Conservation (phyloP, 495 filamentous ascomycete genomes). For the Penicillium argentinense region DNA sequence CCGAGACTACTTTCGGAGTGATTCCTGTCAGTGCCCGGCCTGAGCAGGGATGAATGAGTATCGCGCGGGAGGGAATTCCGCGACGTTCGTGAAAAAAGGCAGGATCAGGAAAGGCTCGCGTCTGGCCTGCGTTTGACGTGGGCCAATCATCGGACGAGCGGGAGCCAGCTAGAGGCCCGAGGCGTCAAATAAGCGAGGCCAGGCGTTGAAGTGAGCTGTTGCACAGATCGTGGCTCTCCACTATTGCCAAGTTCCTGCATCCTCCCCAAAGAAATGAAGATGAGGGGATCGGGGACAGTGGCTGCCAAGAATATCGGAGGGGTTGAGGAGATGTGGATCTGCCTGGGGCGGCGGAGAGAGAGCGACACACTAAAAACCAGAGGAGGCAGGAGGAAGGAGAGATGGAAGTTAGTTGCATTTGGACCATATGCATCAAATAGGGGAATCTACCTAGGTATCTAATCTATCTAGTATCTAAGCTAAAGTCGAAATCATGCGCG, state of each 20-base stretch:
- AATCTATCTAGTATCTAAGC: conserved; percentile 30
- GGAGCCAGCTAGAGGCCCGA: conserved; percentile 1
- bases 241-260: not conserved
- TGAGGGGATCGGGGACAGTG: not conserved
- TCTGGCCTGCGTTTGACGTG: conserved; percentile 8
- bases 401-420: not conserved
- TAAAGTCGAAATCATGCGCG: not conserved
- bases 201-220: not conserved
- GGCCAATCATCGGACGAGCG: conserved; percentile 7
- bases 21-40: too few relatives aligned
- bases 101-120: conserved; percentile 28
- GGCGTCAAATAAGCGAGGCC: conserved; percentile 16
- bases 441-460: conserved; percentile 23
- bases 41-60: too few relatives aligned
- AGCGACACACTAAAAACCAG: too few relatives aligned
- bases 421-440: not conserved
- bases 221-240: not conserved
- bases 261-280: too few relatives aligned
- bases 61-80: not conserved
- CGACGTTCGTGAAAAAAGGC: conserved; percentile 21
- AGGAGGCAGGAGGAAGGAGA: not conserved
- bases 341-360: not conserved
- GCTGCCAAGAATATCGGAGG: not conserved
- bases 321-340: too few relatives aligned
- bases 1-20: too few relatives aligned